A percentile compares a stretch with the other conserved stretches of the same genome.
Conservation (phyloP, 2,329 filamentous ascomycete genomes). For the Botrytis porri region DNA sequence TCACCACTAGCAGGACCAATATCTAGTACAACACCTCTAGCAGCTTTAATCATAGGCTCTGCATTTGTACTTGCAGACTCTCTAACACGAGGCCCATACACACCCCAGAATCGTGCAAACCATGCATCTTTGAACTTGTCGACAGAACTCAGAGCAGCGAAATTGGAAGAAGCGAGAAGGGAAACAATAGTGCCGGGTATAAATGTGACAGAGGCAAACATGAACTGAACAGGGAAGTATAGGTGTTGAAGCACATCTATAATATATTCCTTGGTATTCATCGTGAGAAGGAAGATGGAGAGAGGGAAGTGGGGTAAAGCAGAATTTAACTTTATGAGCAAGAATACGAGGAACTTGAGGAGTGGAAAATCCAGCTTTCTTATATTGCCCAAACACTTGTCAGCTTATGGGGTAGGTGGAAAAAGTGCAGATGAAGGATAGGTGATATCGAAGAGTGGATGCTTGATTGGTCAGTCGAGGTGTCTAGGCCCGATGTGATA, state of each 20-base stretch:
- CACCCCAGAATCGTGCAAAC: slow-evolving; percentile 62
- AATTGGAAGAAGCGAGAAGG: slow-evolving; percentile 42
- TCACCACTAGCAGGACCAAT: slow-evolving; percentile 60
- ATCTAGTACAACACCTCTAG: slow-evolving; percentile 44
- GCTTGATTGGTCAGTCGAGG: not conserved
- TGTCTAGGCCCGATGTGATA: not conserved
- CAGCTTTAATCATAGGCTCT: slow-evolving; percentile 40
- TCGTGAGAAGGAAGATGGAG: not conserved
- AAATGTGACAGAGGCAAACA: slow-evolving; percentile 47
- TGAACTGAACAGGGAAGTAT: slow-evolving; percentile 52
- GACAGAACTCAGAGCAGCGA: slow-evolving; percentile 43
- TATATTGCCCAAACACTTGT: not conserved
- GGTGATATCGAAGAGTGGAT: not conserved
- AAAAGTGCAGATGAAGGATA: not conserved
- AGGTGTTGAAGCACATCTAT: slow-evolving; percentile 25
- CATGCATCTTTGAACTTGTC: slow-evolving; percentile 44
- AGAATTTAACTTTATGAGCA: not conserved
- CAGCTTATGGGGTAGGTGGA: not conserved
- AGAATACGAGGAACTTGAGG: not conserved
- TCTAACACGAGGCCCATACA: slow-evolving; percentile 51
- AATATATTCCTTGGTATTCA: slow-evolving; percentile 17
- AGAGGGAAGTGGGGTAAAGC: not conserved
- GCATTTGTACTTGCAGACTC: slow-evolving; percentile 44
- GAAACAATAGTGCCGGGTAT: slow-evolving; percentile 50
- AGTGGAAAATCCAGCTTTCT: not conserved